Base-by-base conservation (phyloP, 805 yeast genomes). In the Ogataea siamensis region DNA sequence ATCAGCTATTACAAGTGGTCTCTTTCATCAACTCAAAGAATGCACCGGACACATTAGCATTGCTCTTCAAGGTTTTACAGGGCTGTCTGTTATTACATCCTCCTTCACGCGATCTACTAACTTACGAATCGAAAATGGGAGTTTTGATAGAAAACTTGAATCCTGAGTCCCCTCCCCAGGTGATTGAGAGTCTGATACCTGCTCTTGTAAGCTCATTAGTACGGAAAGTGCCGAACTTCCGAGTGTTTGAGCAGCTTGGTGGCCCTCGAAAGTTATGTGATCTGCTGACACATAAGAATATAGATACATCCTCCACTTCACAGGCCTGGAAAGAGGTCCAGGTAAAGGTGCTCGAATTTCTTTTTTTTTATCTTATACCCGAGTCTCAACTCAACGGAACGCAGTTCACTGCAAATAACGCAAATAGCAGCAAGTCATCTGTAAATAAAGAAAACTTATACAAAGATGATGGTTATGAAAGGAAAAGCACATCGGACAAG, bases 321-420 rank as follows among this genome's bases (percentile, higher is more conserved):
- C 60, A 30, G 48, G 55, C 16, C 60, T 52, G 73, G 28, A 78
- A 78, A 49, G 70, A 70, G 22, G 71, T 82, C 10, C 79, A 80
- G 49, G 73, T 80, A 46, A 76, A 79, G 48, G 70, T 79, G 9
- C 67, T 83, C 33, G 89, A 83, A 60, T 83, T 83, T 54, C 61
- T 83, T 36, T 74, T 83, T 39, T 80, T 82, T 54, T 83, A 83
- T 51, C 59, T 83, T 39, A 68, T 76, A 7, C 87, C 87, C 9
- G 91, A 82, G 55, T 60, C 72, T 4, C 33, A 34, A 20, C 15
- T 22, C 22, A n/a, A 21, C 8, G 11, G 26, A 24, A 26, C 12
- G 31, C n/a, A 22, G 10, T 2, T 26, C 27, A 22, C 11, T 13
- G n/a, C n/a, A 7, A 17, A 18, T 3, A 12, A 15, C 28, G 28